Conservation (phyloP, 441 rosid genomes). For the Sinapis alba region DNA sequence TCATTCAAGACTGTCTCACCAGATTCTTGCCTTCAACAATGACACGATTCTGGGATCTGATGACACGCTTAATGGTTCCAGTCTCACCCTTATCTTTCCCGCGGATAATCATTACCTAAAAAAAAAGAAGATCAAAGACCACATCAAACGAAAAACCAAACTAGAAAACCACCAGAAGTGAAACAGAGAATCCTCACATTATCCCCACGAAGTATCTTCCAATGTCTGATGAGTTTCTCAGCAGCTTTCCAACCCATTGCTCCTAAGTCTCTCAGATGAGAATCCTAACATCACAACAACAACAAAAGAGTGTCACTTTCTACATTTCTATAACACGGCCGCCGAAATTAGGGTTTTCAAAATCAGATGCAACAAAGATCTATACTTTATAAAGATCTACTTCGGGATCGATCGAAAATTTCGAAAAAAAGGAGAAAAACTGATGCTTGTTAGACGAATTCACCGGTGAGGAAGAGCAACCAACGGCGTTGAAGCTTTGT, state of each 20-base stretch:
- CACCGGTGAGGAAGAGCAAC: background rate
- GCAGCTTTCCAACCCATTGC: slow-evolving; percentile 99
- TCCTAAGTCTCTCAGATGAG: background rate
- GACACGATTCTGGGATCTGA: slow-evolving; percentile 87
- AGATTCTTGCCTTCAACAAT: slow-evolving; percentile 88
- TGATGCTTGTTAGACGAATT: background rate
- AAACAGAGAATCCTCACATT: slow-evolving; percentile 52
- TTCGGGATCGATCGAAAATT: background rate
- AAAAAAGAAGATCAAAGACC: slow-evolving; percentile 15
- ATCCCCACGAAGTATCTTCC: slow-evolving; percentile 95
- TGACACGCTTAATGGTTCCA: slow-evolving; percentile 70
- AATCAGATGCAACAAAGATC: background rate
- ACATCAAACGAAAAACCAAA: background rate
- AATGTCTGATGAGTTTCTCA: slow-evolving; percentile 88
- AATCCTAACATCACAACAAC: slow-evolving; percentile 16
- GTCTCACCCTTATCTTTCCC: slow-evolving; percentile 89
- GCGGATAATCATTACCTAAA: slow-evolving; percentile 73
- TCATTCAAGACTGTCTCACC: slow-evolving; percentile 40
- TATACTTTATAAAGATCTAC: background rate
- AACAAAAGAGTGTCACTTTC: background rate
- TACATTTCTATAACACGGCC: background rate
- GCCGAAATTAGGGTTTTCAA: too few species aligned
- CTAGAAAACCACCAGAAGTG: background rate
- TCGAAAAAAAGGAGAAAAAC: background rate
- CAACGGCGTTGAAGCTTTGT: background rate